Percentiles rank a stretch among this genome's conserved stretches.
These are phyloP conservation scores for Yamadazyma oceani DNA, from an alignment of 1,139 yeast genomes.

Conservation along the genomic window DNA sequence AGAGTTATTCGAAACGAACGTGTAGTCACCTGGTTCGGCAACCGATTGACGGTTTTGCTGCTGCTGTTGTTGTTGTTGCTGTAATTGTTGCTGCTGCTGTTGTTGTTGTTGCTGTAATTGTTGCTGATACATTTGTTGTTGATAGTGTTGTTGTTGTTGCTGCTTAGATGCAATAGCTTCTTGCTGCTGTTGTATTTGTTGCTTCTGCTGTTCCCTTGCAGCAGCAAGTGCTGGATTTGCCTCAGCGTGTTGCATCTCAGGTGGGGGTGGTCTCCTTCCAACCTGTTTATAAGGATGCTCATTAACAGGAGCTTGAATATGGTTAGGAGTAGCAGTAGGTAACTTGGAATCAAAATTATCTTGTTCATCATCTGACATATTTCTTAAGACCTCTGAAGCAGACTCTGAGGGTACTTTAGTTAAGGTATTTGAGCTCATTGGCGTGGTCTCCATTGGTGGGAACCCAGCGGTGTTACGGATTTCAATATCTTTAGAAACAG, in stretches of 20 bases:
- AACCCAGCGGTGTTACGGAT: conserved; percentile 12
- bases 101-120: conserved; percentile 9
- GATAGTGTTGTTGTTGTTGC: conserved; percentile 15
- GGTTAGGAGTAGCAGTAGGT: conserved; percentile 37
- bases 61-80: conserved; percentile 11
- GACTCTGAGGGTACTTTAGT: conserved; percentile 10
- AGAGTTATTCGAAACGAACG: conserved; percentile 22
- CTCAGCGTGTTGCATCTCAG: conserved; percentile 8
- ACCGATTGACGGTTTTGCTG: conserved; percentile 4
- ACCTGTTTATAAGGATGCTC: conserved; percentile 27
- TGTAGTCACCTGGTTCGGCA: conserved; percentile 20
- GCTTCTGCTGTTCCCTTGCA: conserved; percentile 9
- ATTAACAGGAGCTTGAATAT: conserved; percentile 31
- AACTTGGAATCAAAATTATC: conserved; percentile 20
- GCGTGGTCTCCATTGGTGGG: conserved; percentile 17
- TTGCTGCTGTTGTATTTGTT: conserved; percentile 16
- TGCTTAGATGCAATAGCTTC: conserved; percentile 13
- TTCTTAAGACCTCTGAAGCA: conserved; percentile 5
- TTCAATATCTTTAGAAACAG: background rate
- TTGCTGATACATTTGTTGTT: conserved; percentile 8
- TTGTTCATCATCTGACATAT: conserved; percentile 17
- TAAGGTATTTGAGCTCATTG: conserved; percentile 11
- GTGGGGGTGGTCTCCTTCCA: conserved; percentile 27
- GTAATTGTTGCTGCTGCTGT: conserved; percentile 9
- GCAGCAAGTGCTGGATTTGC: conserved; percentile 14